These are phyloP conservation scores for Boletus fagicola DNA, from an alignment of 768 basidiomycete genomes.

Conservation along the genomic window DNA sequence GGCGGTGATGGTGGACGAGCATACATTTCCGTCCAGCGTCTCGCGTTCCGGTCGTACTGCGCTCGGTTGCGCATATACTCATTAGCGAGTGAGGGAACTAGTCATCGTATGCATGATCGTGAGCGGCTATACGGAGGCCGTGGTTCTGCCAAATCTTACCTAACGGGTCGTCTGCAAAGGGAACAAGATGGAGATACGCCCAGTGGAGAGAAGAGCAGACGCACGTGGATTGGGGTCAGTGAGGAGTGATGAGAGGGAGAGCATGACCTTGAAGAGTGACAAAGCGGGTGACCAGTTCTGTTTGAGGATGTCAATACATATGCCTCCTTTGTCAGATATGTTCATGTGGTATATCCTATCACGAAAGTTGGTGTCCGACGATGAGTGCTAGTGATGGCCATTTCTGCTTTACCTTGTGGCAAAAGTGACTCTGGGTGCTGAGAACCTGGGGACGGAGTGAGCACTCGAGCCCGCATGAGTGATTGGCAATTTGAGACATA, in stretches of 20 bases:
- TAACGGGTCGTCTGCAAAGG: conserved; percentile 60
- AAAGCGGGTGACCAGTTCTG: conserved; percentile 93
- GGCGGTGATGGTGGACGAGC: conserved; percentile 47
- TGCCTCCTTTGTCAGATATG: conserved; percentile 72
- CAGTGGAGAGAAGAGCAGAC: conserved; percentile 28
- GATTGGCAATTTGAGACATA: conserved; percentile 27
- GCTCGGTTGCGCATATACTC: conserved; percentile 65
- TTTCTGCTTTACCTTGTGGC: conserved; percentile 55
- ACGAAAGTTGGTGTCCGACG: neutral
- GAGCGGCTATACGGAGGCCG: neutral
- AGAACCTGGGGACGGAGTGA: conserved; percentile 50
- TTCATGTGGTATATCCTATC: conserved; percentile 88
- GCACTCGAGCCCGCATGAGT: neutral
- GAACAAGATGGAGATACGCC: conserved; percentile 9
- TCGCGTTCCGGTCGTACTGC: conserved; percentile 74
- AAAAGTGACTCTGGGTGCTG: conserved; percentile 74
- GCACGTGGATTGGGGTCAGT: conserved; percentile 92
- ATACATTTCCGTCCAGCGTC: conserved; percentile 73
- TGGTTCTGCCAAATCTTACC: conserved; percentile 39
- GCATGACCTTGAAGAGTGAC: conserved; percentile 91
- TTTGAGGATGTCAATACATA: conserved; percentile 91
- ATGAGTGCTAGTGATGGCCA: neutral
- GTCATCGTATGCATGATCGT: neutral
- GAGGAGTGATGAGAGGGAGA: conserved; percentile 87
- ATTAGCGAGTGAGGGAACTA: conserved; percentile 70